These are phyloP conservation scores for Fusarium oligoseptatum DNA, from an alignment of 2,329 filamentous ascomycete species.

Conservation along the genomic window DNA sequence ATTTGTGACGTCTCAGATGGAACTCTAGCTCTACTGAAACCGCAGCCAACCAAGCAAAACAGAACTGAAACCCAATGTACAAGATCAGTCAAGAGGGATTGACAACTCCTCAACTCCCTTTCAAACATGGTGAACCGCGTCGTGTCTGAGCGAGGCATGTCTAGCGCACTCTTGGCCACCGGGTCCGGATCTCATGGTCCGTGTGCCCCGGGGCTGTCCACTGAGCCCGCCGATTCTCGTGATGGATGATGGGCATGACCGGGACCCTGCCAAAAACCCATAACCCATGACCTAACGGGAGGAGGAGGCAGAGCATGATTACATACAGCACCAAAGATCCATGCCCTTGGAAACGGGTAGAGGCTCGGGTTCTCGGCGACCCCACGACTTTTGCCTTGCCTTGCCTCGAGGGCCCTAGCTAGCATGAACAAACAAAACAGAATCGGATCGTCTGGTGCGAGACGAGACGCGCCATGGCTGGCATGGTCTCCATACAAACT, in stretches of 20 bases:
- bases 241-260: conserved; percentile 30
- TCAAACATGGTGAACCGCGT: conserved; percentile 33
- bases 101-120: conserved; percentile 26
- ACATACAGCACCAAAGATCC: background rate
- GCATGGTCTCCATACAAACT: conserved; percentile 31
- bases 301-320: conserved; percentile 12
- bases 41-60: conserved; percentile 35
- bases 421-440: conserved; percentile 17
- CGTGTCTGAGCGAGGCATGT: conserved; percentile 28
- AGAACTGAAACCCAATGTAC: conserved; percentile 38
- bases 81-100: conserved; percentile 19
- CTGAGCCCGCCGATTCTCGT: conserved; percentile 36
- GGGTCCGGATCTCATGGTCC: conserved; percentile 33
- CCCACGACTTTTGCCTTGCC: conserved; percentile 21
- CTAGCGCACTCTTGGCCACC: background rate
- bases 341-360: background rate
- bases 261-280: background rate
- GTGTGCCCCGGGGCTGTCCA: conserved; percentile 35
- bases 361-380: conserved; percentile 39
- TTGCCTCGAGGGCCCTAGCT: background rate
- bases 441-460: conserved; percentile 36
- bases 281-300: conserved; percentile 23
- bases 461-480: conserved; percentile 37
- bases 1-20: conserved; percentile 34
- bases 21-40: conserved; percentile 15